phyloP scores from a whole-genome alignment of 2,329 filamentous ascomycete species.

The Chaetomiaceae sp. region DNA sequence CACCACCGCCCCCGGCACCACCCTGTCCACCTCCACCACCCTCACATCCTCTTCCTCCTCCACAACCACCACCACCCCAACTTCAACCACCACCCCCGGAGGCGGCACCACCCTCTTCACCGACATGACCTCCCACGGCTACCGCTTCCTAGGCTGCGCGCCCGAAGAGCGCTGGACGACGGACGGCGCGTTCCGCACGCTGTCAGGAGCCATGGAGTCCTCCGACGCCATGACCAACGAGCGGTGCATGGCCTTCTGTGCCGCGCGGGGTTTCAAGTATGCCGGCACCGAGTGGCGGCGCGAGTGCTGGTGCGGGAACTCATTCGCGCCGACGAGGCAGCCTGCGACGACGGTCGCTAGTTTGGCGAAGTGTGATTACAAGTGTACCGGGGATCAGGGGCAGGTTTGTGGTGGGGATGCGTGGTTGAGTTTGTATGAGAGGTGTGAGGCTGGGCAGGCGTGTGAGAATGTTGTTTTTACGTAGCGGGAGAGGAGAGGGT shows the following conservation, averaged over 20 bases:
- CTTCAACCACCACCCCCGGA: conserved; percentile 5
- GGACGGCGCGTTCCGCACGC: conserved; percentile 27
- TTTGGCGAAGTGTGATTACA: conserved; percentile 19
- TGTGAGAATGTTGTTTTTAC: conserved; percentile 27
- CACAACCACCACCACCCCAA: conserved; percentile 4
- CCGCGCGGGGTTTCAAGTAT: conserved; percentile 15
- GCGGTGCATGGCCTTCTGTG: conserved; percentile 22
- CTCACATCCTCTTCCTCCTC: conserved; percentile 11
- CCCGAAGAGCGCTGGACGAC: conserved; percentile 27
- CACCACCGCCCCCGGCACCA: conserved; percentile 15
- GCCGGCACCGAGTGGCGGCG: conserved; percentile 25
- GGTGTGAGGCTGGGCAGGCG: conserved; percentile 19
- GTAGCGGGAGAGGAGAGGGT: not conserved
- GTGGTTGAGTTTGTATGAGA: conserved; percentile 26
- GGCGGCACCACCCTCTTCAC: conserved; percentile 13
- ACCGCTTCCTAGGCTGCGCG: conserved; percentile 28
- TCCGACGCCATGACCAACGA: conserved; percentile 25
- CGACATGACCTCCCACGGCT: conserved; percentile 26
- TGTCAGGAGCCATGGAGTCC: conserved; percentile 15
- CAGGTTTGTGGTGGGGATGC: conserved; percentile 25
- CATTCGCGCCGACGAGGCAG: conserved; percentile 19
- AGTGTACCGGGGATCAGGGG: conserved; percentile 17
- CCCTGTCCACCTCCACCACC: conserved; percentile 11
- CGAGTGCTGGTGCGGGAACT: conserved; percentile 28
- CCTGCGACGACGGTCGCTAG: conserved; percentile 23